Percentiles rank a stretch among this genome's conserved stretches.
These are phyloP conservation scores for Ogataea pini DNA, from an alignment of 805 yeast genomes.

Conservation along the genomic window DNA sequence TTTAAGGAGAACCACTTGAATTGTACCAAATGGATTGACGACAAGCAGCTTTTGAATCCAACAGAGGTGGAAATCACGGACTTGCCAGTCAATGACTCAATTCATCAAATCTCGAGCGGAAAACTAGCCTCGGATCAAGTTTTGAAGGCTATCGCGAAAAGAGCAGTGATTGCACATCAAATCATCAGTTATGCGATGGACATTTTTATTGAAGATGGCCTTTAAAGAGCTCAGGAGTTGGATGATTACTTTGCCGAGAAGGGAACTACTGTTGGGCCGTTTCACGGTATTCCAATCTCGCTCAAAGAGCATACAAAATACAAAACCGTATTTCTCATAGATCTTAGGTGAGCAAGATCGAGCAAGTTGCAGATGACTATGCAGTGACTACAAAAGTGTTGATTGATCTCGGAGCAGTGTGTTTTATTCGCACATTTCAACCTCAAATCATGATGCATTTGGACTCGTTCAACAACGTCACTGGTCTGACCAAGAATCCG, in stretches of 20 bases:
- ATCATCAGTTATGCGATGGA: slow-evolving; percentile 43
- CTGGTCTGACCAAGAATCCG: slow-evolving; percentile 11
- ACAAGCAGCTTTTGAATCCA: slow-evolving; percentile 30
- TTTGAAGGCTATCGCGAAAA: slow-evolving; percentile 52
- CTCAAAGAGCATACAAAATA: slow-evolving; percentile 47
- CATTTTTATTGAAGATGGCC: slow-evolving; percentile 57
- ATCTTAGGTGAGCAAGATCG: slow-evolving; percentile 44
- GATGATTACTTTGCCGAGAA: slow-evolving; percentile 50
- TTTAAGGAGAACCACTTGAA: not conserved
- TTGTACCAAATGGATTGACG: slow-evolving; percentile 9
- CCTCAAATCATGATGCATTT: slow-evolving; percentile 54
- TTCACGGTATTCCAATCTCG: slow-evolving; percentile 60
- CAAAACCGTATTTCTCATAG: slow-evolving; percentile 49
- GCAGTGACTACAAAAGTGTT: slow-evolving; percentile 42
- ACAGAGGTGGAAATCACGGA: slow-evolving; percentile 44
- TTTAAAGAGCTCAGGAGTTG: slow-evolving; percentile 52
- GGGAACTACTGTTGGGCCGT: slow-evolving; percentile 59
- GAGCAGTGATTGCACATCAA: slow-evolving; percentile 60
- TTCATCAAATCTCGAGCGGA: slow-evolving; percentile 22
- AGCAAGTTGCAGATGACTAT: slow-evolving; percentile 33
- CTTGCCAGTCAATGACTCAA: slow-evolving; percentile 26
- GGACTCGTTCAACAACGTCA: slow-evolving; percentile 45
- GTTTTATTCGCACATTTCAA: slow-evolving; percentile 55
- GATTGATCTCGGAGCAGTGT: slow-evolving; percentile 50
- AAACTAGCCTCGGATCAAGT: slow-evolving; percentile 46